Conservation (phyloP, 345 rosid genomes). For the Odontarrhena argentea region DNA sequence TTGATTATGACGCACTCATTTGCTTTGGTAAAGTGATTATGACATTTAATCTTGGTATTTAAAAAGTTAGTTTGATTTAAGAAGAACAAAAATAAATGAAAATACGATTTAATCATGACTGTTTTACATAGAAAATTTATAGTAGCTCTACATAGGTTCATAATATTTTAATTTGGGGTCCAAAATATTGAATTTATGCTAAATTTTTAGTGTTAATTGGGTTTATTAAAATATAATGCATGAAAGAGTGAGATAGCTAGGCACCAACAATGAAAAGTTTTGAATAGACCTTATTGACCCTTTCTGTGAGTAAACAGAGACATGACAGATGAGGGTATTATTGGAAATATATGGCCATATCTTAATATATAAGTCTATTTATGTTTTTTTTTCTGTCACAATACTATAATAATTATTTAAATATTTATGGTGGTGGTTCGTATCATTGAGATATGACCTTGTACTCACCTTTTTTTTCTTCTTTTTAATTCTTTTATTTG, state of each 20-base stretch:
- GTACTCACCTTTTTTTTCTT: conserved; percentile 29
- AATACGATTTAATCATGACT: background rate
- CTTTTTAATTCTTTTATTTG: background rate
- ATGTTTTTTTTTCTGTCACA: background rate
- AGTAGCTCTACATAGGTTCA: background rate
- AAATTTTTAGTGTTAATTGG: too few relatives aligned
- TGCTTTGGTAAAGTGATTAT: conserved; percentile 24
- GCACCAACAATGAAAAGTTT: conserved; percentile 11
- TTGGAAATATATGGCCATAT: conserved; percentile 10
- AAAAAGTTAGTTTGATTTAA: conserved; percentile 3
- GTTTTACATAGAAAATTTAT: background rate
- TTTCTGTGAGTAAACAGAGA: conserved; percentile 9
- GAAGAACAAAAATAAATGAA: background rate
- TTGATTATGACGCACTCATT: conserved; percentile 25
- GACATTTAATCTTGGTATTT: conserved; percentile 17
- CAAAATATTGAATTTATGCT: too few relatives aligned
- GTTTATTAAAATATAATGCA: too few relatives aligned
- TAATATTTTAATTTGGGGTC: background rate
- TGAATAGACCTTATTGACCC: conserved; percentile 31
- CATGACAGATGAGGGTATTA: background rate
- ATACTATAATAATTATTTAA: conserved; percentile 15
- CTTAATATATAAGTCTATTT: background rate
- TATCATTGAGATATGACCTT: conserved; percentile 46
- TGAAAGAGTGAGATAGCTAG: conserved; percentile 2
- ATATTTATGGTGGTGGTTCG: conserved; percentile 40